Percentiles rank a stretch among this genome's conserved stretches.
Evolutionary conservation across 306 rosid genomes (phyloP).

Genomic region (Gastrolobium villosum): DNA sequence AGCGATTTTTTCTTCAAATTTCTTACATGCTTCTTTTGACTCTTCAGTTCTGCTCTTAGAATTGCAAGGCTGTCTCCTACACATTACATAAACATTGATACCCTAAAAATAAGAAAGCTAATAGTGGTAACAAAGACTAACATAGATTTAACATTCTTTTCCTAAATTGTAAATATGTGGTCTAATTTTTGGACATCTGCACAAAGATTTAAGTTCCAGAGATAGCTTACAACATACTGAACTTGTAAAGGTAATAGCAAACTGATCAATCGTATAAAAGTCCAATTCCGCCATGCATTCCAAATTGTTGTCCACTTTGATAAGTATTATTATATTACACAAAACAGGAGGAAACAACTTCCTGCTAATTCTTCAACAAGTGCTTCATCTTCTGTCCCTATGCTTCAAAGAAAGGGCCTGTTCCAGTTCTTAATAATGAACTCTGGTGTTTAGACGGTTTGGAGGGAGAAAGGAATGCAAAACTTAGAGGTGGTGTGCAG

Average conservation of each 20-base stretch:
- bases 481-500: conserved; percentile 27
- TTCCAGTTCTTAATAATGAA: not conserved
- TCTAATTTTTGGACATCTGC: conserved; percentile 21
- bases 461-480: not conserved
- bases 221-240: conserved; percentile 4
- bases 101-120: conserved; percentile 29
- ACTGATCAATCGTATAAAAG: conserved; percentile 20
- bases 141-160: conserved; percentile 20
- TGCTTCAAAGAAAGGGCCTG: not conserved
- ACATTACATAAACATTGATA: conserved; percentile 49
- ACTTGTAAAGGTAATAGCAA: conserved; percentile 18
- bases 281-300: conserved; percentile 2
- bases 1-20: conserved; percentile 94
- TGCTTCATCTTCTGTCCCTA: conserved; percentile 12
- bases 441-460: not conserved
- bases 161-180: conserved; percentile 35
- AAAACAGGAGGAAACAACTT: conserved; percentile 9
- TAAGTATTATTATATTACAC: not conserved
- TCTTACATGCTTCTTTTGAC: conserved; percentile 95
- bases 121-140: conserved; percentile 24
- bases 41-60: conserved; percentile 90
- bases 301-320: conserved; percentile 6
- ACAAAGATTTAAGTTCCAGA: conserved; percentile 4
- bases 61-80: conserved; percentile 96
- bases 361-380: conserved; percentile 20